These are phyloP conservation scores for Lasiodiplodia theobromae DNA, from an alignment of 2,329 filamentous ascomycete species.

Conservation along the genomic window DNA sequence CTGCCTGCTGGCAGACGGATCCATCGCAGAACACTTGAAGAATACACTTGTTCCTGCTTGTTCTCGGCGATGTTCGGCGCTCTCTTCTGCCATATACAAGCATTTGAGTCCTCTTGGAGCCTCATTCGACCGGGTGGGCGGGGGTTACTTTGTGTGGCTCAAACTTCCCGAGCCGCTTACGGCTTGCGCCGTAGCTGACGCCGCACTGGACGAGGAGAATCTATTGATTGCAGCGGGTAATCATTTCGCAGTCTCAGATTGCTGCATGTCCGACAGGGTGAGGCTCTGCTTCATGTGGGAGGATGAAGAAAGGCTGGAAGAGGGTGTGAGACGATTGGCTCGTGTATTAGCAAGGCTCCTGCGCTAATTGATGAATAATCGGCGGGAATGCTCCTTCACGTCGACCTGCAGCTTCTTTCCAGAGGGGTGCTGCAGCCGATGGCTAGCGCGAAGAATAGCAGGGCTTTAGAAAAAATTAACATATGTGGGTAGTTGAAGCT, in stretches of 20 bases:
- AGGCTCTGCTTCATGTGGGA: conserved; percentile 75
- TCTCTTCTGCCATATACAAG: conserved; percentile 66
- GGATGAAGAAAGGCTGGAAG: conserved; percentile 52
- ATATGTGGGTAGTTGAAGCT: too few species aligned
- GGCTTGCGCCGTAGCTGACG: conserved; percentile 62
- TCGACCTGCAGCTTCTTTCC: background rate
- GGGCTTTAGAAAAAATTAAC: too few species aligned
- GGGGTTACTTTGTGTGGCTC: conserved; percentile 89
- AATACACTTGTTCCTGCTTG: conserved; percentile 64
- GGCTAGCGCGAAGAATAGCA: too few species aligned
- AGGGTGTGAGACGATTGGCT: conserved; percentile 64
- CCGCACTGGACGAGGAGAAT: conserved; percentile 67
- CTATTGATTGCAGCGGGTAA: conserved; percentile 72
- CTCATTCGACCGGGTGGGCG: conserved; percentile 41
- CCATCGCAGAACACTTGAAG: conserved; percentile 61
- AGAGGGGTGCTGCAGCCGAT: too few species aligned
- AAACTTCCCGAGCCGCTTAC: conserved; percentile 63
- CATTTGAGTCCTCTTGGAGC: conserved; percentile 71
- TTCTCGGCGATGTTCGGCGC: conserved; percentile 57
- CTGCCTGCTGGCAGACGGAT: conserved; percentile 59
- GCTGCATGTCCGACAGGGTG: conserved; percentile 45
- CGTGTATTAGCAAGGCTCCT: conserved; percentile 49
- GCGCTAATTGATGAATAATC: background rate
- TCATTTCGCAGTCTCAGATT: conserved; percentile 67
- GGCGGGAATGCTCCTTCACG: background rate